Base-by-base conservation (phyloP, 768 basidiomycete genomes). In the Fomitopsis serialis region DNA sequence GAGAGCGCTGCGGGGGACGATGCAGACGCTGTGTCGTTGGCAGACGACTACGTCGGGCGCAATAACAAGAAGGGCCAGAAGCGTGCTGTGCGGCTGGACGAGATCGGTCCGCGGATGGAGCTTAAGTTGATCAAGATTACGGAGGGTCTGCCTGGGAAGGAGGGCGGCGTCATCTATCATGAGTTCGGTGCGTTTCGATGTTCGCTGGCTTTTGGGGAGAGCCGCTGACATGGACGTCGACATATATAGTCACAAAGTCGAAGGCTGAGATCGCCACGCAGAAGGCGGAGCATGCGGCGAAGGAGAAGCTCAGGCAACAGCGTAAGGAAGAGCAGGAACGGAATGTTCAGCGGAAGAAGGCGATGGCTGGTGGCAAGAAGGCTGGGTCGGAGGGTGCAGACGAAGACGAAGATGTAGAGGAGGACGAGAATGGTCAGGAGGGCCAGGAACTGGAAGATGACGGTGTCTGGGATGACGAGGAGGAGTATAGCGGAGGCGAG, bases 51-150 rank as follows among this genome's bases (percentile, higher is more conserved):
- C 65, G 89, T 97, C 42, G 96, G 96, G 23, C 72, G 95, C 64
- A 95, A 94, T 59, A 99, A 98, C 67, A 88, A 84, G 67, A 91
- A 86, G 67, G 96, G 93, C 0, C 87, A 89, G 65, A 84, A 87
- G 72, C 82, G 92, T 59, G 96, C 97, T 5, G 92, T 99, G 11
- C 78, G 85, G 60, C 74, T 99, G 49, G 89, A 96, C 50, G 97
- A 99, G 71, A 82, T 98, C 42, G 97, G 97, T 1, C 97, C 97
- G 37, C 77, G 97, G 64, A 87, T 99, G 84, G 97, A 99, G 70
- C 72, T 98, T 60, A 79, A 81, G 58, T 72, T 99, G 60, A 82
- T 98, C 61, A 99, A 99, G 75, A 93, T 99, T 54, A 82, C 85
- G 17, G 96, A 98, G 68, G 96, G 97, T 22, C 74, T 90, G 17